Evolutionary conservation across 2,329 filamentous ascomycete genomes (phyloP).

Genomic region (Lomentospora prolificans): DNA sequence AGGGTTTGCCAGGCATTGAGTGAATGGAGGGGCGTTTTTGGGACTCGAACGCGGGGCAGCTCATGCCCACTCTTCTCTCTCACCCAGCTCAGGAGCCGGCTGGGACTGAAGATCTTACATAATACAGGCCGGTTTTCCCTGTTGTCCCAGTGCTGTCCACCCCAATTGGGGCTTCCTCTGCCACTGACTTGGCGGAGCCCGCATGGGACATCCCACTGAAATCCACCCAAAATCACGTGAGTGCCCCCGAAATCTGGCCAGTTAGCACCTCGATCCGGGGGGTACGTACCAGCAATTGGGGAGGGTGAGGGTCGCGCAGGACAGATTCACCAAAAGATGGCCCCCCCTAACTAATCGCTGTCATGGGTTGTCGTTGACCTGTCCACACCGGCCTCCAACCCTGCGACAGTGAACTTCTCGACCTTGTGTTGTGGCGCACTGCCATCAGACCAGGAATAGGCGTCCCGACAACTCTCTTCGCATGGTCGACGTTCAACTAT

Average conservation of each 20-base stretch:
- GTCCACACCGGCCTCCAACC: slow-evolving; percentile 7
- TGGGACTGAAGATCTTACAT: neutral
- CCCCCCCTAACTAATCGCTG: neutral
- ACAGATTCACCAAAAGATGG: slow-evolving; percentile 8
- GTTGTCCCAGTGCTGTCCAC: too few relatives aligned
- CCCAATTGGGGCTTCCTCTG: neutral
- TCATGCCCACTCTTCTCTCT: neutral
- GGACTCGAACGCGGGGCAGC: neutral
- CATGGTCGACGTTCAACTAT: slow-evolving; percentile 1
- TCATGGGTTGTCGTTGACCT: neutral
- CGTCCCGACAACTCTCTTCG: slow-evolving; percentile 7
- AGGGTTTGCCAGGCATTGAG: neutral
- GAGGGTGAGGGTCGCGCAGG: slow-evolving; percentile 5
- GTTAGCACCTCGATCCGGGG: neutral
- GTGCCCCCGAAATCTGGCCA: neutral
- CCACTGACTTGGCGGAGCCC: neutral
- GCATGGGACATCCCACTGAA: neutral
- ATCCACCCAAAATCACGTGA: neutral
- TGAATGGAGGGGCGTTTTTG: neutral
- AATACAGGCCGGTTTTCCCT: neutral
- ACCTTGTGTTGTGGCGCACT: slow-evolving; percentile 3
- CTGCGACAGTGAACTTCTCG: slow-evolving; percentile 1
- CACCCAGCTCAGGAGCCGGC: too few relatives aligned
- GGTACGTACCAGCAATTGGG: slow-evolving; percentile 6
- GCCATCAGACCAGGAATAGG: slow-evolving; percentile 3